phyloP scores from a whole-genome alignment of 495 filamentous ascomycete genomes.

The Aspergillus biplanus region DNA sequence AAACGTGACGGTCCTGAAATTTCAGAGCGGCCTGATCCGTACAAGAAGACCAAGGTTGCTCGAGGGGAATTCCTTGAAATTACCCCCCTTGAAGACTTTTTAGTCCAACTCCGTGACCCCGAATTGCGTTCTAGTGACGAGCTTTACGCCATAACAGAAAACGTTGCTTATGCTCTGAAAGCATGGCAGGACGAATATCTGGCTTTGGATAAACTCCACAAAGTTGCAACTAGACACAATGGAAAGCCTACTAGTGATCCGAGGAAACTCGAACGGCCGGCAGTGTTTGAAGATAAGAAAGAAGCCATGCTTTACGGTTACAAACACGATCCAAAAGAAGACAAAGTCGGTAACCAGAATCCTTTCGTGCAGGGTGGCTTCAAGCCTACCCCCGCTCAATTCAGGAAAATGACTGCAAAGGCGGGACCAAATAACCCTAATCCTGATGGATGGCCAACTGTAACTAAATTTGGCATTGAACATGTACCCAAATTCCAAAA shows the following conservation, averaged over 20 bases:
- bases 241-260: conserved; percentile 30
- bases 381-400: conserved; percentile 46
- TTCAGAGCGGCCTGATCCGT: conserved; percentile 48
- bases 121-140: conserved; percentile 45
- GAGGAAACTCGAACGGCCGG: conserved; percentile 27
- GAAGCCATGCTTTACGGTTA: conserved; percentile 49
- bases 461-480: conserved; percentile 40
- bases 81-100: conserved; percentile 35
- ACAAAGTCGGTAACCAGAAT: conserved; percentile 37
- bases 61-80: conserved; percentile 52
- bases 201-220: conserved; percentile 59
- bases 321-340: conserved; percentile 39
- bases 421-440: conserved; percentile 38
- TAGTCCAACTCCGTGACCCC: conserved; percentile 42
- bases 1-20: conserved; percentile 51
- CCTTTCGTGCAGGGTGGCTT: conserved; percentile 50
- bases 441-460: conserved; percentile 42
- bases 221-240: conserved; percentile 48
- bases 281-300: conserved; percentile 46
- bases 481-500: conserved; percentile 46
- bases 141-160: conserved; percentile 57
- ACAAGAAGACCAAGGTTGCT: conserved; percentile 36
- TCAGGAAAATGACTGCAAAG: conserved; percentile 43
- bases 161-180: conserved; percentile 55
- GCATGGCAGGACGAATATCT: conserved; percentile 68